Base-by-base conservation (phyloP, 202 grass and related monocot genomes). In the Elaeis oleifera region DNA sequence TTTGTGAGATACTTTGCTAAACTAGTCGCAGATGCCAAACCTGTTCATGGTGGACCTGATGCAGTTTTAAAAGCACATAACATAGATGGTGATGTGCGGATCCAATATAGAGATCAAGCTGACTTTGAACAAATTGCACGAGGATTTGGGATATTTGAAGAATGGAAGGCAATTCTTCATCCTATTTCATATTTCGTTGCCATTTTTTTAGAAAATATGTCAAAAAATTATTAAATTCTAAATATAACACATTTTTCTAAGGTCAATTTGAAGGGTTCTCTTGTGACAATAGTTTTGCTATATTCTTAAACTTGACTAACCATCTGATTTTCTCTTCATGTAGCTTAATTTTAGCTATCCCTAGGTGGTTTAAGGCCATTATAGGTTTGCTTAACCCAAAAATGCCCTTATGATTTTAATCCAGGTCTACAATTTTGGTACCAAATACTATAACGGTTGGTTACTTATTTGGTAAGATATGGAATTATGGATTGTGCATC, bases 91-190 rank as follows among this genome's bases (percentile, higher is more conserved):
- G 92, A 97, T 77, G 77, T 91, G 63, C 85, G 79, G 74, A 91
- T 97, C 50, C 71, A 89, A 44, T 97, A 91, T 11, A 71, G 51
- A 0, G 87, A 97, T 7, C 84, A 97, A 71, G 72, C 56, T 6
- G 84, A 91, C 59, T 97, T 97, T 39, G 92, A 91, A 69, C 81
- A 56, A 65, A 90, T 97, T 60, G 88, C 92, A 74, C 79, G 84
- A 11, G 81, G 91, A 65, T 89, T 97, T 72, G 92, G 88, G 68
- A 97, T 97, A 74, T 97, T 97, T 54, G 88, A 97, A 89, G 92
- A 97, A 61, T 97, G 92, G 92, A 97, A 97, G 92, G 92, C 84
- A 50, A 73, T 64, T 76, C 70, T 69, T 61, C 14, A 62, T 54
- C 14, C 49, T 28, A 44, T 36, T 8, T 24, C 21, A 39, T 60